These are phyloP conservation scores for Fusarium heterosporum DNA, from an alignment of 2,329 filamentous ascomycete genomes.

Conservation along the genomic window DNA sequence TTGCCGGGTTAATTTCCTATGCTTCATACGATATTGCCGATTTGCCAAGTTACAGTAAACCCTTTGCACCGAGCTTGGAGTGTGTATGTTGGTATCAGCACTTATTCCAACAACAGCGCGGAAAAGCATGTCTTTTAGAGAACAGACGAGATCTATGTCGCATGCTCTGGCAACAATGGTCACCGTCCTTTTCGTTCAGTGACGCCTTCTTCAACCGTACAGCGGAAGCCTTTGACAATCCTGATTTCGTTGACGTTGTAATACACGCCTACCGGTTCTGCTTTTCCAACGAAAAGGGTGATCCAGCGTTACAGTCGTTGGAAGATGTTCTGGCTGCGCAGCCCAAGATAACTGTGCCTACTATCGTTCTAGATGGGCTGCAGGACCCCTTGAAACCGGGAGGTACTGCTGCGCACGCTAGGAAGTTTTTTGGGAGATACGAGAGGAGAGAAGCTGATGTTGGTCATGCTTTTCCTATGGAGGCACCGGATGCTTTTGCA, in stretches of 20 bases:
- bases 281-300: not conserved
- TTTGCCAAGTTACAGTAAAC: not conserved
- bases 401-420: slow-evolving; percentile 2
- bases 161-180: slow-evolving; percentile 22
- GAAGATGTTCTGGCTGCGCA: slow-evolving; percentile 4
- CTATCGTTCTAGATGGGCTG: not conserved
- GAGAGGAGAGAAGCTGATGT: slow-evolving; percentile 12
- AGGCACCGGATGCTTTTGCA: slow-evolving; percentile 5
- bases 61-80: slow-evolving; percentile 2
- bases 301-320: not conserved
- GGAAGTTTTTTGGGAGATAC: not conserved
- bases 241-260: slow-evolving; percentile 16
- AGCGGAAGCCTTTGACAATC: slow-evolving; percentile 8
- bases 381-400: slow-evolving; percentile 11
- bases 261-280: slow-evolving; percentile 25
- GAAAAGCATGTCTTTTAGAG: not conserved
- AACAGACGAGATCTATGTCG: slow-evolving; percentile 5
- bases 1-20: slow-evolving; percentile 11
- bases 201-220: slow-evolving; percentile 8
- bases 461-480: slow-evolving; percentile 18
- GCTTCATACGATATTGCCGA: slow-evolving; percentile 11
- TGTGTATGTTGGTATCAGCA: slow-evolving; percentile 19
- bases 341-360: slow-evolving; percentile 2
- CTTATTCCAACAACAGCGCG: slow-evolving; percentile 17
- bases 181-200: slow-evolving; percentile 7